Conservation (phyloP, 2,329 filamentous ascomycete genomes). For the Diplodia corticola region DNA sequence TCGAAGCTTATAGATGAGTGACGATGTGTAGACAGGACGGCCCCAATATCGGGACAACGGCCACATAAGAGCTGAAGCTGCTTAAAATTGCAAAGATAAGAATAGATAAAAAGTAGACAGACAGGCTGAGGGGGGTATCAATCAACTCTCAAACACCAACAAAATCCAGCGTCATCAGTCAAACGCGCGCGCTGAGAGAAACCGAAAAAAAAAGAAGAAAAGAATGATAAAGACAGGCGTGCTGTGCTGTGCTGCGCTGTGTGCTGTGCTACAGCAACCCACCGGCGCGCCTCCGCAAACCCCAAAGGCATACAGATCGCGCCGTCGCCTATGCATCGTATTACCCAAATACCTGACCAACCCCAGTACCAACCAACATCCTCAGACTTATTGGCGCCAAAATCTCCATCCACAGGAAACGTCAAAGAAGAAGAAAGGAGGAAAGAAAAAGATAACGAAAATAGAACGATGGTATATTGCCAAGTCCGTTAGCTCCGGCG, state of each 20-base stretch:
- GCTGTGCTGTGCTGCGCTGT: no score
- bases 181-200: background rate
- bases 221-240: background rate
- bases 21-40: no score
- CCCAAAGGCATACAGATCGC: background rate
- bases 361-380: background rate
- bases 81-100: background rate
- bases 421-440: background rate
- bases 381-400: background rate
- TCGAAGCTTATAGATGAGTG: no score
- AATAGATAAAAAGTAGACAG: background rate
- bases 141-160: background rate
- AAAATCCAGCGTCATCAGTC: background rate
- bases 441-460: background rate
- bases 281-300: background rate
- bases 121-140: background rate
- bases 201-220: no score
- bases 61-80: background rate
- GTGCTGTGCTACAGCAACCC: no score
- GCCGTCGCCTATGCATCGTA: background rate
- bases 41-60: background rate
- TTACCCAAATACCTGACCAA: background rate
- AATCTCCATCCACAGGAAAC: background rate
- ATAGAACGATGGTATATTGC: background rate
- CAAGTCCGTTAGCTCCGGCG: background rate